A percentile compares a stretch with the other conserved stretches of the same genome.
Evolutionary conservation across 164 flowering plant genomes (phyloP).

Genomic region (Vitis rotundifolia): DNA sequence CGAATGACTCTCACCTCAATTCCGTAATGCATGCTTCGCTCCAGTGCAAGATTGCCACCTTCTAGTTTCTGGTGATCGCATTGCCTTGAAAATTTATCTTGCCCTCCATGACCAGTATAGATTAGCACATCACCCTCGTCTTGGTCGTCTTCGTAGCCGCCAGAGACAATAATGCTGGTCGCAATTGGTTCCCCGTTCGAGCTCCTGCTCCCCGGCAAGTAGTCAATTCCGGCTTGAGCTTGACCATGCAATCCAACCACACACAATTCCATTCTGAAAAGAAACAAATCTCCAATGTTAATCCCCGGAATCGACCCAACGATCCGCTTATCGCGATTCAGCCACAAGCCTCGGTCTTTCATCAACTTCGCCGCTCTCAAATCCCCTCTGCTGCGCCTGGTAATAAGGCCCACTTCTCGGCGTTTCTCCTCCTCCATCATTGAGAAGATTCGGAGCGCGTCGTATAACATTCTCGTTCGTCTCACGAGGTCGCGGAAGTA

Average conservation of each 20-base stretch:
- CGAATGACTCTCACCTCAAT: slow-evolving; percentile 86
- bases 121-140: slow-evolving; percentile 70
- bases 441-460: slow-evolving; percentile 55
- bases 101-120: slow-evolving; percentile 91
- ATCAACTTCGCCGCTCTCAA: slow-evolving; percentile 52
- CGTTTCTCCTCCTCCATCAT: slow-evolving; percentile 40
- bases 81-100: slow-evolving; percentile 44
- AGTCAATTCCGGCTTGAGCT: slow-evolving; percentile 45
- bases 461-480: slow-evolving; percentile 61
- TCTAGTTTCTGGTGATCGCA: slow-evolving; percentile 69
- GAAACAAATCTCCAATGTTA: slow-evolving; percentile 73
- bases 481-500: slow-evolving; percentile 59
- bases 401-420: slow-evolving; percentile 7
- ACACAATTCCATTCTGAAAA: slow-evolving; percentile 74
- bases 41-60: slow-evolving; percentile 86
- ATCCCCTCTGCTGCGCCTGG: slow-evolving; percentile 45
- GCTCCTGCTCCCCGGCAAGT: slow-evolving; percentile 29
- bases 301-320: slow-evolving; percentile 86
- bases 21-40: slow-evolving; percentile 77
- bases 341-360: slow-evolving; percentile 61
- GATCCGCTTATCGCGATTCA: slow-evolving; percentile 73
- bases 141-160: slow-evolving; percentile 90
- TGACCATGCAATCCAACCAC: slow-evolving; percentile 80
- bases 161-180: slow-evolving; percentile 83
- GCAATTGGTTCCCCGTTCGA: slow-evolving; percentile 67